Evolutionary conservation across 176 grass and related monocot genomes (phyloP).

Genomic region (Microstegium vimineum): DNA sequence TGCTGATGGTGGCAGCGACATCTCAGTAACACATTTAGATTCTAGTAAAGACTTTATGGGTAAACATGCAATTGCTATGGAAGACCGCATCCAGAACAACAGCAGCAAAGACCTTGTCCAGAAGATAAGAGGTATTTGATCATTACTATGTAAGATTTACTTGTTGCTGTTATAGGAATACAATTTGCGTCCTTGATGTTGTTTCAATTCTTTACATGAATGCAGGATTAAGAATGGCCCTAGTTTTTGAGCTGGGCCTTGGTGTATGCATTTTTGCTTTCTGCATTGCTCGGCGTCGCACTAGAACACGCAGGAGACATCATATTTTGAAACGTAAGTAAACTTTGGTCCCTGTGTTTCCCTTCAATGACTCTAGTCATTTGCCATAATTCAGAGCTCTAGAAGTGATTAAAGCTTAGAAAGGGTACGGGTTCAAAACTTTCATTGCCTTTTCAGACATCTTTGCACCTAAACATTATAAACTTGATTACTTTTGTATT

Average conservation of each 20-base stretch:
- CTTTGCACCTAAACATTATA: not conserved
- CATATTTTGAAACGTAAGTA: constrained; percentile 60
- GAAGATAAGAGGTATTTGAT: constrained; percentile 57
- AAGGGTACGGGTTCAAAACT: not conserved
- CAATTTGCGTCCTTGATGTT: not conserved
- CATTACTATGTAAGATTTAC: not conserved
- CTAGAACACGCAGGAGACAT: constrained; percentile 42
- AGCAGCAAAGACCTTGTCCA: constrained; percentile 47
- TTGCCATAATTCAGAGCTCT: not conserved
- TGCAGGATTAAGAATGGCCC: constrained; percentile 58
- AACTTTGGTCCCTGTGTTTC: not conserved
- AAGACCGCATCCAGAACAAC: constrained; percentile 52
- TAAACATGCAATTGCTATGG: constrained; percentile 42
- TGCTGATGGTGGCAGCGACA: constrained; percentile 7
- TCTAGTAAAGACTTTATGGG: not conserved
- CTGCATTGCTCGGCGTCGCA: constrained; percentile 43
- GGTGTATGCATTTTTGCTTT: constrained; percentile 38
- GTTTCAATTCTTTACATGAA: constrained; percentile 10
- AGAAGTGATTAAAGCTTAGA: not conserved
- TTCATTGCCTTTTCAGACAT: not conserved
- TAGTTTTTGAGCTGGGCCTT: constrained; percentile 54
- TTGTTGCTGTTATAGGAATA: not conserved
- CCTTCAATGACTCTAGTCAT: not conserved
- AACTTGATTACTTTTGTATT: not conserved
- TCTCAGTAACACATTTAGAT: constrained; percentile 24